A percentile compares a stretch with the other conserved stretches of the same genome.
Conservation (phyloP, 768 basidiomycete species). For the Amanita subjunquillea region DNA sequence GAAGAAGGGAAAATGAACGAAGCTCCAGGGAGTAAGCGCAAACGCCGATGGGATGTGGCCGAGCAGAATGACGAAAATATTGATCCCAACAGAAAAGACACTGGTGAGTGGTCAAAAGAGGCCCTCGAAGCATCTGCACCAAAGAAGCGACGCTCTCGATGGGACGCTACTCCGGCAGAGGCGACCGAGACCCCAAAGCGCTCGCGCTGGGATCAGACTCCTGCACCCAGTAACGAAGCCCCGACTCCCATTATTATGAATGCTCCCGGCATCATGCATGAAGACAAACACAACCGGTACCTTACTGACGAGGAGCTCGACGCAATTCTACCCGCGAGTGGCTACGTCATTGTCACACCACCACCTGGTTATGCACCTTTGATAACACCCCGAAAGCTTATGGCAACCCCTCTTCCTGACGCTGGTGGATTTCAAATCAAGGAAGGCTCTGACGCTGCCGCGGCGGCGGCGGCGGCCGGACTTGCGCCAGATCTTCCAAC, state of each 20-base stretch:
- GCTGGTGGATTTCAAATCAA: conserved; percentile 93
- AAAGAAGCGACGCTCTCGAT: conserved; percentile 89
- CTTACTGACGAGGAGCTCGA: conserved; percentile 95
- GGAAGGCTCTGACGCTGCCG: conserved; percentile 86
- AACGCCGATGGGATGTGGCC: conserved; percentile 72
- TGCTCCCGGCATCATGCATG: conserved; percentile 76
- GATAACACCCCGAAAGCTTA: conserved; percentile 50
- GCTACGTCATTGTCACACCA: conserved; percentile 88
- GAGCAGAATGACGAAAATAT: conserved; percentile 57
- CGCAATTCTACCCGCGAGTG: conserved; percentile 72
- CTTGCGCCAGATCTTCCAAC: conserved; percentile 91
- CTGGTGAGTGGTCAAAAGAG: conserved; percentile 69
- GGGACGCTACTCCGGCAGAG: conserved; percentile 90
- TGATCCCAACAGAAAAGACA: conserved; percentile 47
- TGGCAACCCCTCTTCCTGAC: conserved; percentile 43
- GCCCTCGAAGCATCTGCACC: conserved; percentile 64
- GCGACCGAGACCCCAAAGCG: conserved; percentile 70
- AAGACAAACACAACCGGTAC: conserved; percentile 95
- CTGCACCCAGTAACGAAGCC: conserved; percentile 48
- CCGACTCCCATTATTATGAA: conserved; percentile 82
- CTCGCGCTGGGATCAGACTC: conserved; percentile 96
- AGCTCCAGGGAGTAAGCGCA: conserved; percentile 49
- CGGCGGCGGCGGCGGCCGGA: conserved; percentile 82
- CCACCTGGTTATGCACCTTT: conserved; percentile 89
- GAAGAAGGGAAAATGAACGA: conserved; percentile 25